Conservation (phyloP, 192 early-diverging fungal species). For the Podila verticillata region DNA sequence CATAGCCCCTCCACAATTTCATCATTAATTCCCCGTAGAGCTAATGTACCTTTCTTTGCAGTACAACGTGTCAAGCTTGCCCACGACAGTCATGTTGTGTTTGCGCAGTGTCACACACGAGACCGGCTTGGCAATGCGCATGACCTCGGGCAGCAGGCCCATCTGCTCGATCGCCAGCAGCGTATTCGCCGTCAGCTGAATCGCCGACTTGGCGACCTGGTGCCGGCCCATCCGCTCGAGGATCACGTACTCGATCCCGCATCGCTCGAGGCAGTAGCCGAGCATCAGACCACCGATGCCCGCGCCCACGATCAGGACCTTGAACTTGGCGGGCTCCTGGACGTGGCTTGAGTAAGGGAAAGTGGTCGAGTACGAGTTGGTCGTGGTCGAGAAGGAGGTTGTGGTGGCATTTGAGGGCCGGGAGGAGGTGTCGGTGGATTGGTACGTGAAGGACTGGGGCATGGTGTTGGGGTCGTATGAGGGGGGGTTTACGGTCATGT, state of each 20-base stretch:
- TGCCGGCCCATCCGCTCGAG: constrained; percentile 3
- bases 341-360: constrained; percentile 11
- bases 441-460: no score
- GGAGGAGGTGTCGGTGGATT: no score
- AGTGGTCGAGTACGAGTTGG: not conserved
- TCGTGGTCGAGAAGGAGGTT: not conserved
- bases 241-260: constrained; percentile 13
- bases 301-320: constrained; percentile 11
- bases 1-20: no score
- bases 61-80: constrained; percentile 4
- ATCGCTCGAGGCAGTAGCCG: constrained; percentile 11
- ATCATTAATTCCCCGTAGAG: no score
- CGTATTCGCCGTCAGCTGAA: constrained; percentile 15
- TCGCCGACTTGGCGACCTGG: constrained; percentile 6
- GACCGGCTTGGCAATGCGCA: constrained; percentile 15
- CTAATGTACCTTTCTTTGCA: constrained; percentile 13
- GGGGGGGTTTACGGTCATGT: not conserved
- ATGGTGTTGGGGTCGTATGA: not conserved
- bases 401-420: not conserved
- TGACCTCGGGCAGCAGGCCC: constrained; percentile 10
- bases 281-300: constrained; percentile 19
- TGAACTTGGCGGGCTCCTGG: constrained; percentile 1
- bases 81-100: constrained; percentile 14
- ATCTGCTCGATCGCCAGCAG: constrained; percentile 13
- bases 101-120: constrained; percentile 7